Evolutionary conservation across 2,329 filamentous ascomycete genomes (phyloP).

Genomic region (Pestalotiopsis fici): DNA sequence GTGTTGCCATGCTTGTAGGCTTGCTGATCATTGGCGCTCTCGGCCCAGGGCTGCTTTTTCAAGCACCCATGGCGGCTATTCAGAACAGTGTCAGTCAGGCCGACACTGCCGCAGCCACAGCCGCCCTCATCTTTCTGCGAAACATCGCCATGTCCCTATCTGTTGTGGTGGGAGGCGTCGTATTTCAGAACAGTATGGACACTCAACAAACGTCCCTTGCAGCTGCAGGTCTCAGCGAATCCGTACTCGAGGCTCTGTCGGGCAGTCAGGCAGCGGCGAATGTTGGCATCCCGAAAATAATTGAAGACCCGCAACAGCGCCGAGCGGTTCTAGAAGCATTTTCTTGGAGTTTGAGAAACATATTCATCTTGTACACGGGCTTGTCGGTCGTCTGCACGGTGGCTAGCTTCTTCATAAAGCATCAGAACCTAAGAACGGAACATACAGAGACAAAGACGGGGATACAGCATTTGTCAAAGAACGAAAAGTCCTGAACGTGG

Average conservation of each 20-base stretch:
- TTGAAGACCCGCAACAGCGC: constrained; percentile 37
- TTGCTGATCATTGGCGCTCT: constrained; percentile 42
- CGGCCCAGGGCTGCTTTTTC: constrained; percentile 35
- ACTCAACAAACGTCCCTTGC: constrained; percentile 16
- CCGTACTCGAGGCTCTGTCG: constrained; percentile 34
- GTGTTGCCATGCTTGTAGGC: constrained; percentile 36
- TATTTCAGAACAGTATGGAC: constrained; percentile 37
- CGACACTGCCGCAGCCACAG: constrained; percentile 52
- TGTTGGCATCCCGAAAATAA: constrained; percentile 39
- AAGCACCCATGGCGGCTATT: constrained; percentile 41
- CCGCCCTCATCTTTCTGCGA: constrained; percentile 50
- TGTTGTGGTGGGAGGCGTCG: constrained; percentile 49
- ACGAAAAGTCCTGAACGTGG: neutral
- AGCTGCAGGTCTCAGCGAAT: constrained; percentile 19
- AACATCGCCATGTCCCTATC: constrained; percentile 49
- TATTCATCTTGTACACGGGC: constrained; percentile 48
- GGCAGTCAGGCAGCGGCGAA: constrained; percentile 47
- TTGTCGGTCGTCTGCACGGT: constrained; percentile 40
- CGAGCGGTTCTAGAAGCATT: constrained; percentile 44
- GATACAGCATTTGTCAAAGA: constrained; percentile 12
- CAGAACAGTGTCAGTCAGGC: constrained; percentile 48
- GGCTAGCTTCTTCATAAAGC: constrained; percentile 43
- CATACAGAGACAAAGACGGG: constrained; percentile 55
- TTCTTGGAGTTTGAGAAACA: constrained; percentile 47
- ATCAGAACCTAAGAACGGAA: constrained; percentile 44